Evolutionary conservation across 805 yeast species (phyloP).

Genomic region (Candida schatavii): DNA sequence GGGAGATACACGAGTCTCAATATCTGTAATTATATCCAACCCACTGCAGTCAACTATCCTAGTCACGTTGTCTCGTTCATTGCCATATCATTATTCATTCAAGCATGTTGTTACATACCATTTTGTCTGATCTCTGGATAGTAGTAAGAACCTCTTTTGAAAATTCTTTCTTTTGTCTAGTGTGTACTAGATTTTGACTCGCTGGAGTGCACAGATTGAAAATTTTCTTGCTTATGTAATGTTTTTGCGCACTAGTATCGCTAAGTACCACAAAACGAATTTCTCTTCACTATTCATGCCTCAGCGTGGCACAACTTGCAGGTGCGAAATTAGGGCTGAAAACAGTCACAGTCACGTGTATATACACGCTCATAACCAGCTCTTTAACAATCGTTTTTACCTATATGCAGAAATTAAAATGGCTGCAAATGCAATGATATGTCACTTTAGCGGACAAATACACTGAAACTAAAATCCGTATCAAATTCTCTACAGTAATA

Average conservation of each 20-base stretch:
- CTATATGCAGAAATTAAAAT: not conserved
- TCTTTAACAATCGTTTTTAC: too few relatives aligned
- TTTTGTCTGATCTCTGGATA: slow-evolving; percentile 6
- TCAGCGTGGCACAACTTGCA: not conserved
- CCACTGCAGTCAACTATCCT: too few relatives aligned
- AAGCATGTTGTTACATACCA: slow-evolving; percentile 6
- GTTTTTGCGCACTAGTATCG: not conserved
- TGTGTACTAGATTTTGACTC: not conserved
- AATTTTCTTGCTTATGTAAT: slow-evolving; percentile 6
- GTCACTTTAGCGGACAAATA: too few relatives aligned
- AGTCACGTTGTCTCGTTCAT: too few relatives aligned
- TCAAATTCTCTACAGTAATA: too few relatives aligned
- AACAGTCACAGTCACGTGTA: slow-evolving; percentile 7
- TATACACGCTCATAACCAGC: slow-evolving; percentile 1
- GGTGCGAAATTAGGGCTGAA: not conserved
- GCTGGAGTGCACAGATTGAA: slow-evolving; percentile 8
- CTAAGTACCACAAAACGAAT: not conserved
- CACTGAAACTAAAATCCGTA: too few relatives aligned
- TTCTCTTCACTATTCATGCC: not conserved
- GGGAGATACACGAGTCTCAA: too few relatives aligned
- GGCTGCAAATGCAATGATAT: not conserved
- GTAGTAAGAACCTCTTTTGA: slow-evolving; percentile 2
- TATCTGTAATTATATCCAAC: too few relatives aligned
- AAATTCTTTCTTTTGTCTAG: slow-evolving; percentile 4
- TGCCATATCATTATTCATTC: not conserved